phyloP scores from a whole-genome alignment of 2,329 filamentous ascomycete genomes.

The Colletotrichum sp. region DNA sequence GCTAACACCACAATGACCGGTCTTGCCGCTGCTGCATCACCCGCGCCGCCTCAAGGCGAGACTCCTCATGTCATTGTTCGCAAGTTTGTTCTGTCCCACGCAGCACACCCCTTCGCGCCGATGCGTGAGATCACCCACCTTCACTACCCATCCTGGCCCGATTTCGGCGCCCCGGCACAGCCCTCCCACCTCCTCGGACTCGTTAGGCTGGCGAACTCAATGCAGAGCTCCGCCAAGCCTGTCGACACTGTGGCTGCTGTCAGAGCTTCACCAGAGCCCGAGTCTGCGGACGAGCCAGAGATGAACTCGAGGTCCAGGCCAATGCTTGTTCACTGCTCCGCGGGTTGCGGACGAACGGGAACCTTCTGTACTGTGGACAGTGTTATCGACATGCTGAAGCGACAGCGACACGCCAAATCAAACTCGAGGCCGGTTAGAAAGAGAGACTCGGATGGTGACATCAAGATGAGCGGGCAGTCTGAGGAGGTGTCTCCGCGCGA shows the following conservation, averaged over 20 bases:
- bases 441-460: constrained; percentile 48
- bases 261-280: constrained; percentile 29
- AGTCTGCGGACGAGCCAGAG: constrained; percentile 63
- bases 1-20: constrained; percentile 36
- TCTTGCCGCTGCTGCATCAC: constrained; percentile 27
- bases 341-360: constrained; percentile 92
- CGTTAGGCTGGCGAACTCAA: constrained; percentile 85
- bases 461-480: constrained; percentile 43
- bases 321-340: constrained; percentile 92
- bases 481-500: constrained; percentile 33
- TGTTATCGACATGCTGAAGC: constrained; percentile 94
- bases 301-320: constrained; percentile 62
- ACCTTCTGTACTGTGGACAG: constrained; percentile 97
- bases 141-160: constrained; percentile 96
- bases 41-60: constrained; percentile 48
- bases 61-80: constrained; percentile 81
- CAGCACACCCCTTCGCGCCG: constrained; percentile 78
- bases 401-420: constrained; percentile 62
- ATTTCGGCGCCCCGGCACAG: constrained; percentile 91
- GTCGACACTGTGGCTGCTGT: constrained; percentile 46
- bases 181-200: constrained; percentile 85
- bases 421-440: constrained; percentile 24
- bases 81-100: constrained; percentile 84
- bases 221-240: constrained; percentile 63
- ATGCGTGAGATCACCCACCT: constrained; percentile 94